phyloP scores from a whole-genome alignment of 202 grass and related monocot genomes.

The Zizania palustris region DNA sequence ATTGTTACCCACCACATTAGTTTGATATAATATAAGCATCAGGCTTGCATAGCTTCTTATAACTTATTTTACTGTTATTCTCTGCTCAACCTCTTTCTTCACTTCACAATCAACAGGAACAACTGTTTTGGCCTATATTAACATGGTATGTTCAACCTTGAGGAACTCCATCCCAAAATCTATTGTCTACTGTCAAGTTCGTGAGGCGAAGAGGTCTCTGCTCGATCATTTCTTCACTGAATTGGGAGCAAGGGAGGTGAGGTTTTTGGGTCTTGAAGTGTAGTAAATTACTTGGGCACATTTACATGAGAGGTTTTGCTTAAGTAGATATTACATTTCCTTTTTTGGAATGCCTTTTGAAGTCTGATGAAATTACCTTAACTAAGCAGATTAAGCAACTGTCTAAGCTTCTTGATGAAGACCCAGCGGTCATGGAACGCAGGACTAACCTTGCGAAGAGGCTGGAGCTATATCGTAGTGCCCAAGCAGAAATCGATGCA shows the following conservation, averaged over 20 bases:
- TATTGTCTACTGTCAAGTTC: conserved; percentile 92
- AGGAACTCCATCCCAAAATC: conserved; percentile 97
- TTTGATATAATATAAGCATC: neutral
- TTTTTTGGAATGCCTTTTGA: neutral
- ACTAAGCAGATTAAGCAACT: conserved; percentile 78
- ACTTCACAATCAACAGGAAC: conserved; percentile 58
- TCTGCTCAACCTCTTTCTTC: conserved; percentile 4
- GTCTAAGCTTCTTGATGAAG: conserved; percentile 85
- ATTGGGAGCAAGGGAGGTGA: conserved; percentile 92
- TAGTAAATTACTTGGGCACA: too few species aligned
- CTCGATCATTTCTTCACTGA: conserved; percentile 99
- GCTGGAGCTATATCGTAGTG: conserved; percentile 83
- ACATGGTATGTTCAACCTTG: conserved; percentile 86
- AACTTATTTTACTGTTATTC: neutral
- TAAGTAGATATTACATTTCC: too few species aligned
- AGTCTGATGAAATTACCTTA: neutral
- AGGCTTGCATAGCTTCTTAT: neutral
- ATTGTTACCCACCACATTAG: neutral
- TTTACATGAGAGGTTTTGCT: too few species aligned
- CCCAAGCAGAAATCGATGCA: conserved; percentile 82
- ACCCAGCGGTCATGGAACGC: conserved; percentile 96
- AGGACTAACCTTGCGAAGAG: conserved; percentile 84
- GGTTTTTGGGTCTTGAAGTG: neutral
- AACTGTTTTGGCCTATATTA: conserved; percentile 91
- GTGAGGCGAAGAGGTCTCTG: conserved; percentile 92